Base-by-base conservation (phyloP, 2,329 filamentous ascomycete species). In the Trichoderma guizhouense region DNA sequence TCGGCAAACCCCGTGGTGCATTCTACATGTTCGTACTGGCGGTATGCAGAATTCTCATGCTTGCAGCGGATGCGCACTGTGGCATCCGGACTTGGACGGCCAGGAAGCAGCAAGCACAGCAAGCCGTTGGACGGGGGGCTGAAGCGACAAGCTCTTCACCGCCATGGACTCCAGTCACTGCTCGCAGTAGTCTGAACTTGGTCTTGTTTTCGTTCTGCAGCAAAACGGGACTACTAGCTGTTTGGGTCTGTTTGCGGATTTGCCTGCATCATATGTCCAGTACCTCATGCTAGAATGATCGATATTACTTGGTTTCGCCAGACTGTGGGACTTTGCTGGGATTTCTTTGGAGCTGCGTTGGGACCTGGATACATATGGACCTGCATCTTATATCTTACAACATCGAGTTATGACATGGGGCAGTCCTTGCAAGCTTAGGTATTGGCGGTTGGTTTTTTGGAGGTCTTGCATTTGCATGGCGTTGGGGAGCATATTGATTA, bases 401-500 rank as follows among this genome's bases (percentile, higher is more conserved):
- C 28, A 7, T 57, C 26, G 1, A 18, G 18, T 30, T 18, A 55
- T 15, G 4, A n/a, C 15, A n/a, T 39, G 64, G 51, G 24, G 63
- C 32, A n/a, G 30, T 39, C 24, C 51, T 57, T 34, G 51, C 34
- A 15, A 15, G 34, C 34, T 36, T 36, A 36, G 34, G 34, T 36
- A 15, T 36, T 14, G 34, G 34, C 64, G 36, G 55, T n/a, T 32
- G 14, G 18, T 15, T 32, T 15, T 15, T 65, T 30, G 55, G 28
- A 34, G 12, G 39, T 34, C n/a, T 57, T 69, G 66, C 66, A 69
- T 69, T 32, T 43, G 66, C 66, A 61, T 51, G 66, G 66, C 61
- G 66, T 69, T 69, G 66, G 66, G 66, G 57, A 61, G 66, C 39
- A 60, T 26, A 60, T 7, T 30, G 34, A 60, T 60, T 32, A 14